phyloP scores from a whole-genome alignment of 164 flowering plant genomes.

The Vitis labrusca region DNA sequence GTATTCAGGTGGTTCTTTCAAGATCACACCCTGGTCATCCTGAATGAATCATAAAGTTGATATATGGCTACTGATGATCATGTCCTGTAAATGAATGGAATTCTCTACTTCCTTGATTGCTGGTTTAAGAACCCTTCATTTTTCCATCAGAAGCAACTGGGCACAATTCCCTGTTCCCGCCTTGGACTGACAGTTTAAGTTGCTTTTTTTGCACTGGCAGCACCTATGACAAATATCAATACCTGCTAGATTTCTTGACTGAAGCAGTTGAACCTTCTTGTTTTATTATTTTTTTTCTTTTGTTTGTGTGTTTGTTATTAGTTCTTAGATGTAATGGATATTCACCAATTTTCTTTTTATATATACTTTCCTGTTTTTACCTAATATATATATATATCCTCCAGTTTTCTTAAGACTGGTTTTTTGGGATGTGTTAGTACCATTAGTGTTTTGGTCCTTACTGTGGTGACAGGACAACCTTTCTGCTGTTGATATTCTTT shows the following conservation, averaged over 20 bases:
- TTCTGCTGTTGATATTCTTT: constrained; percentile 94
- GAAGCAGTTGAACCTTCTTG: neutral
- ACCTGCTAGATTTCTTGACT: neutral
- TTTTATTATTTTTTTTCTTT: neutral
- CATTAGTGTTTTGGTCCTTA: constrained; percentile 8
- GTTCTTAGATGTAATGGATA: neutral
- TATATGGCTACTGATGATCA: too few relatives aligned
- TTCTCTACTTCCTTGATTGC: neutral
- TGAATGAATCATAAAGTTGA: too few relatives aligned
- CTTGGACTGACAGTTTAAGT: neutral
- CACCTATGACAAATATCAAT: neutral
- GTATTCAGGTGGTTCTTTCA: neutral
- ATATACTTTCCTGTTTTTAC: too few relatives aligned
- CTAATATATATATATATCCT: too few relatives aligned
- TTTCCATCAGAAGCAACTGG: neutral
- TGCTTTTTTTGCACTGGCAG: neutral
- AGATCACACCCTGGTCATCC: neutral
- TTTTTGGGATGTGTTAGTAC: neutral
- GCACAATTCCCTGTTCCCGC: neutral
- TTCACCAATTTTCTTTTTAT: neutral
- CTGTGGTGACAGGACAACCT: constrained; percentile 80
- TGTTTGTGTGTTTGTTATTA: too few relatives aligned
- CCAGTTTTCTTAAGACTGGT: neutral
- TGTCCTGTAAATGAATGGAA: too few relatives aligned
- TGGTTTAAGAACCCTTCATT: neutral